phyloP scores from a whole-genome alignment of 768 basidiomycete genomes.

The Xerocomellus chrysenteron region DNA sequence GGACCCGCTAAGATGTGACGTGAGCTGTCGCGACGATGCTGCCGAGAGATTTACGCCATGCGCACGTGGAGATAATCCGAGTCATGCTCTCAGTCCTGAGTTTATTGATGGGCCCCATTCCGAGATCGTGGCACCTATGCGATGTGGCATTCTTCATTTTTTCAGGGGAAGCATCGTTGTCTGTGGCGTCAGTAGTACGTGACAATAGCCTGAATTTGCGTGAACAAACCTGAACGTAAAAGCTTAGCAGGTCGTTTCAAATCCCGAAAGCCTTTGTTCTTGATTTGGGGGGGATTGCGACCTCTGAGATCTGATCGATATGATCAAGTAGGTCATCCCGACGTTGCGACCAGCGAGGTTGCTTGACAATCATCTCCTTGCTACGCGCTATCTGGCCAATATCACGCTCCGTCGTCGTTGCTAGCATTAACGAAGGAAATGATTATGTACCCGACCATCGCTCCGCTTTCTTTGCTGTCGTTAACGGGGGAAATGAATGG shows the following conservation, averaged over 20 bases:
- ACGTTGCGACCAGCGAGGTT: not conserved
- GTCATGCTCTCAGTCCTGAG: not conserved
- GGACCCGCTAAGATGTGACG: not conserved
- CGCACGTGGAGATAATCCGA: not conserved
- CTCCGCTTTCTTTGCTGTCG: not conserved
- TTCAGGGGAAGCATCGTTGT: not conserved
- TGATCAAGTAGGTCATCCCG: not conserved
- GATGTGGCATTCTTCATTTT: not conserved
- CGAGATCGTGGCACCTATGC: not conserved
- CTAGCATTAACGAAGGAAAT: not conserved
- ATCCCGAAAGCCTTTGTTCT: not conserved
- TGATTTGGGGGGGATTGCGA: not conserved
- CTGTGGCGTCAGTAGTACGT: not conserved
- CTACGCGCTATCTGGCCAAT: not conserved
- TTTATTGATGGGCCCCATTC: not conserved
- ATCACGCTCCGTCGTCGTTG: not conserved
- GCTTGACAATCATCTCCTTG: not conserved
- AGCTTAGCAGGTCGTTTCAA: not conserved
- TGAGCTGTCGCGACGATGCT: not conserved
- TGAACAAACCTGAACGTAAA: not conserved
- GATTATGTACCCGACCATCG: not conserved
- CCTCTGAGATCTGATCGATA: not conserved
- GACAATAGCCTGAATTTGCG: not conserved
- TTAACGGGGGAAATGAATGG: no score
- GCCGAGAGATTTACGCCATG: not conserved